Evolutionary conservation across 2,329 filamentous ascomycete genomes (phyloP).

Genomic region (Trichoderma oligosporum): DNA sequence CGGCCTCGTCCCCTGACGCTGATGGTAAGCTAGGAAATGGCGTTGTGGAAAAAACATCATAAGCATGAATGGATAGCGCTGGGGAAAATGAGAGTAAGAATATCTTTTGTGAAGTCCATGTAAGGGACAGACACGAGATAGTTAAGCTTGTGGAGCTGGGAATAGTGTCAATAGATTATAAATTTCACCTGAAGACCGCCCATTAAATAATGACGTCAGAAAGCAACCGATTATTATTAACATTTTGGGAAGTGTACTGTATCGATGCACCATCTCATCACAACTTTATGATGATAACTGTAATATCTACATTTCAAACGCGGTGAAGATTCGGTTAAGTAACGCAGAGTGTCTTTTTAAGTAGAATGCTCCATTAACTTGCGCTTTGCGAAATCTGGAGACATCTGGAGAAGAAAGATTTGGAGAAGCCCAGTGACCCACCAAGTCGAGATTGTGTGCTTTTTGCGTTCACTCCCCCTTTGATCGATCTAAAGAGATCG

Average conservation of each 20-base stretch:
- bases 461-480: slow-evolving; percentile 15
- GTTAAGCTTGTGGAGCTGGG: not conserved
- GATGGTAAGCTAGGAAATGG: not conserved
- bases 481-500: slow-evolving; percentile 16
- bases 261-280: too few species aligned
- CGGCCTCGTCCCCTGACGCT: not conserved
- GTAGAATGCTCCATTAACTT: slow-evolving; percentile 9
- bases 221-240: too few species aligned
- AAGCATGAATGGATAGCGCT: not conserved
- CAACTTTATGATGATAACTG: too few species aligned
- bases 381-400: slow-evolving; percentile 8
- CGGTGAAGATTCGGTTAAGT: not conserved
- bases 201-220: not conserved
- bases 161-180: not conserved
- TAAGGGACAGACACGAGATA: too few species aligned
- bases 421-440: slow-evolving; percentile 30
- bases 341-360: too few species aligned
- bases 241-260: too few species aligned
- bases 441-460: not conserved
- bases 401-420: too few species aligned
- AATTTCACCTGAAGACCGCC: not conserved
- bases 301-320: too few species aligned
- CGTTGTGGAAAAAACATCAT: not conserved
- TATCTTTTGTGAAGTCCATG: too few species aligned
- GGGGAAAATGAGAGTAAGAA: not conserved